These are phyloP conservation scores for Pisolithus marmoratus DNA, from an alignment of 768 basidiomycete genomes.

Conservation along the genomic window DNA sequence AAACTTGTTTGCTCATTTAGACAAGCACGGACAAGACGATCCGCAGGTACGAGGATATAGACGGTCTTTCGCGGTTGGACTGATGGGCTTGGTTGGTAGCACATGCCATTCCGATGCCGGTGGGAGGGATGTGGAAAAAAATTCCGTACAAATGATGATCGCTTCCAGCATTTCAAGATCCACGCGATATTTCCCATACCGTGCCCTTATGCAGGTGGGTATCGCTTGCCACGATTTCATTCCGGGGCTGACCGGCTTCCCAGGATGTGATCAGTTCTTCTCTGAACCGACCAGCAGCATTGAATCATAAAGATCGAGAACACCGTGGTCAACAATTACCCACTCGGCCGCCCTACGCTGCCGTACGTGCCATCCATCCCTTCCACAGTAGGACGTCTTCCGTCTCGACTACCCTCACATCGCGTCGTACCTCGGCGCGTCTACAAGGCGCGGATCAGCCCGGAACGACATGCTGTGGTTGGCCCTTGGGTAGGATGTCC, in stretches of 20 bases:
- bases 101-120: constrained; percentile 41
- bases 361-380: constrained; percentile 30
- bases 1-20: constrained; percentile 46
- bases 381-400: constrained; percentile 32
- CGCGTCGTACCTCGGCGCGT: constrained; percentile 41
- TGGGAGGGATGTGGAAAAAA: constrained; percentile 54
- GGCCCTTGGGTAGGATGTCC: constrained; percentile 47
- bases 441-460: constrained; percentile 39
- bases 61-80: not conserved
- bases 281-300: constrained; percentile 40
- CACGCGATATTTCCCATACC: constrained; percentile 36
- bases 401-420: constrained; percentile 45
- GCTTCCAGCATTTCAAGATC: constrained; percentile 45
- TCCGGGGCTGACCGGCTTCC: constrained; percentile 4
- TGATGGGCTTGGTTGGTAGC: constrained; percentile 8
- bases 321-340: constrained; percentile 10
- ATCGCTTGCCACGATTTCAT: not conserved
- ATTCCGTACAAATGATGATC: constrained; percentile 30
- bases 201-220: constrained; percentile 38
- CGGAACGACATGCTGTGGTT: constrained; percentile 44
- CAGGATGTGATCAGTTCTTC: constrained; percentile 53
- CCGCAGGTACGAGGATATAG: constrained; percentile 20
- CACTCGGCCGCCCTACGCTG: constrained; percentile 25
- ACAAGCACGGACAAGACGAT: constrained; percentile 30
- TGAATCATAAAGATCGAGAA: constrained; percentile 44